These are phyloP conservation scores for Pestalotiopsis sp. DNA, from an alignment of 2,329 filamentous ascomycete species.

Conservation along the genomic window DNA sequence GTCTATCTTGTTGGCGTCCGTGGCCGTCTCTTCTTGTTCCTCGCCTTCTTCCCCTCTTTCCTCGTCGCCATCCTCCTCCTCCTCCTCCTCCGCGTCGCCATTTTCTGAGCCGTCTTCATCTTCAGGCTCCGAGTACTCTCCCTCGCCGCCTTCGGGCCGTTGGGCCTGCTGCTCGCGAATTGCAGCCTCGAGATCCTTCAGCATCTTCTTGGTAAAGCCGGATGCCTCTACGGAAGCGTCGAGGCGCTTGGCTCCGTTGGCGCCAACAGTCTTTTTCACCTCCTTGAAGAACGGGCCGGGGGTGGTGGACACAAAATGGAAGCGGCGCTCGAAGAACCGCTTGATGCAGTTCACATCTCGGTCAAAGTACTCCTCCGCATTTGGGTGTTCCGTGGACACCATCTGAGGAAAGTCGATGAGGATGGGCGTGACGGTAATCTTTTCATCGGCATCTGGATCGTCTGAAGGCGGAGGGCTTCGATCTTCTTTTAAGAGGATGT, in stretches of 20 bases:
- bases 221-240: slow-evolving; percentile 91
- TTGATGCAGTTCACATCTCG: slow-evolving; percentile 95
- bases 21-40: slow-evolving; percentile 27
- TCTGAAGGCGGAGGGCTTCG: slow-evolving; percentile 10
- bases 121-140: slow-evolving; percentile 39
- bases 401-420: slow-evolving; percentile 99
- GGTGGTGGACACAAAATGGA: slow-evolving; percentile 81
- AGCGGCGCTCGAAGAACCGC: slow-evolving; percentile 86
- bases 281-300: slow-evolving; percentile 86
- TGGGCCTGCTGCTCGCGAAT: slow-evolving; percentile 74
- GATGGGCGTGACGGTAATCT: slow-evolving; percentile 70
- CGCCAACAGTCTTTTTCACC: slow-evolving; percentile 73
- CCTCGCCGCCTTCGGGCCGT: slow-evolving; percentile 40
- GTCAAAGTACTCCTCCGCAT: slow-evolving; percentile 97
- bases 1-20: slow-evolving; percentile 17
- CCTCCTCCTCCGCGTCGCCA: slow-evolving; percentile 32
- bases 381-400: slow-evolving; percentile 90
- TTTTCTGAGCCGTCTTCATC: slow-evolving; percentile 38
- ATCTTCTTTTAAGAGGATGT: slow-evolving; percentile 88
- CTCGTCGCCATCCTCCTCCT: slow-evolving; percentile 32
- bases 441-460: slow-evolving; percentile 21
- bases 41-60: slow-evolving; percentile 33
- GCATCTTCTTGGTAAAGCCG: slow-evolving; percentile 96
- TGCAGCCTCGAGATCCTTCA: slow-evolving; percentile 88
- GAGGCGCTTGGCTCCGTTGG: slow-evolving; percentile 68